Conservation (phyloP, 2,329 filamentous ascomycete genomes). For the Neurospora sp. region DNA sequence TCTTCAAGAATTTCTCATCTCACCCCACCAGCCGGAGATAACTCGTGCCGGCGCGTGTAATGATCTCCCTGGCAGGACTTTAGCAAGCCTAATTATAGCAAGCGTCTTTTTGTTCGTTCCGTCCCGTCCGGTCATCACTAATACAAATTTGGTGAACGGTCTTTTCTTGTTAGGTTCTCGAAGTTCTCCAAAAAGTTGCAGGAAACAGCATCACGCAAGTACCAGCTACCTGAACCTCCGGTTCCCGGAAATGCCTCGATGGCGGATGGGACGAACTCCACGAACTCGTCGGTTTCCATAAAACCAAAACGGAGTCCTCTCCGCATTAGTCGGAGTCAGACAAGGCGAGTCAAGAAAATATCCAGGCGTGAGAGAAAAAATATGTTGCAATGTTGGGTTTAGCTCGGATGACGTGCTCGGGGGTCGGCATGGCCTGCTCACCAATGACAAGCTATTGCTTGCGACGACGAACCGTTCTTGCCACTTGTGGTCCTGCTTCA, state of each 20-base stretch:
- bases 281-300: not conserved
- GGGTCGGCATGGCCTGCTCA: not conserved
- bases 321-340: slow-evolving; percentile 2
- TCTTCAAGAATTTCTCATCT: not conserved
- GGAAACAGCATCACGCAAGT: not conserved
- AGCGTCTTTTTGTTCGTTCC: not conserved
- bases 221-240: not conserved
- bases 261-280: slow-evolving; percentile 7
- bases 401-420: slow-evolving; percentile 19
- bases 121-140: not conserved
- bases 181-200: not conserved
- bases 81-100: not conserved
- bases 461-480: not conserved
- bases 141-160: not conserved
- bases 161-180: not conserved
- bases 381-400: slow-evolving; percentile 5
- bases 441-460: not conserved
- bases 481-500: not conserved
- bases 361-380: not conserved
- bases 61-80: not conserved
- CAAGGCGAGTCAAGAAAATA: slow-evolving; percentile 8
- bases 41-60: not conserved
- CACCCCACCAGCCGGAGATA: not conserved
- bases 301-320: not conserved
- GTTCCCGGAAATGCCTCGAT: slow-evolving; percentile 10